Percentiles rank a stretch among this genome's conserved stretches.
phyloP scores from a whole-genome alignment of 2,329 filamentous ascomycete species.

The Cladosporium halotolerans region DNA sequence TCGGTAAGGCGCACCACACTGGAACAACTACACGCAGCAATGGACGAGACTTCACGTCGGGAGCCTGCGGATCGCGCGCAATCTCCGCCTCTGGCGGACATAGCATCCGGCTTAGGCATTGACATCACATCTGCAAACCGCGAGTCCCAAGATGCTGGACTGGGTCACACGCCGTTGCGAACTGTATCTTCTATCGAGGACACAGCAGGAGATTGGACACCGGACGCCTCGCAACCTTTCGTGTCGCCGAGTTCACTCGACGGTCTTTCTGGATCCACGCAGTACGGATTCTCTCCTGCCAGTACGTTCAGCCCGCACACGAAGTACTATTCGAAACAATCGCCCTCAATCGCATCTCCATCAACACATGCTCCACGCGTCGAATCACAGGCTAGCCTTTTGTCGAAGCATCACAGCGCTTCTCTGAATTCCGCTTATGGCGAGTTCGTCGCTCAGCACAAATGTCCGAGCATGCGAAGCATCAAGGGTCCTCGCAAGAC shows the following conservation, averaged over 20 bases:
- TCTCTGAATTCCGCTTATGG: constrained; percentile 5
- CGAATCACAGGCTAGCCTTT: constrained; percentile 1
- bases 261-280: constrained; percentile 14
- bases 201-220: not conserved
- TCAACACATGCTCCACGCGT: not conserved
- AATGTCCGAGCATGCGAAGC: not conserved
- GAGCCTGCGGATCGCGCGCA: not conserved
- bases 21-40: not conserved
- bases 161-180: not conserved
- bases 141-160: not conserved
- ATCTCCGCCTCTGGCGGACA: not conserved
- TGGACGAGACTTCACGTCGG: not conserved
- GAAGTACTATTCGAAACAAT: not conserved
- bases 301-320: not conserved
- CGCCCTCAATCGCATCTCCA: not conserved
- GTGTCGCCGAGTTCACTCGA: constrained; percentile 22
- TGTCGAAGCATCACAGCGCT: not conserved
- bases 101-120: not conserved
- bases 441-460: constrained; percentile 4
- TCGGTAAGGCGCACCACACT: too few relatives aligned
- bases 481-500: constrained; percentile 6
- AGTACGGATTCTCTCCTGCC: not conserved
- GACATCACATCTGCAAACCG: not conserved
- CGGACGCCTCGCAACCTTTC: constrained; percentile 6
- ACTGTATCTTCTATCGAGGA: not conserved